These are phyloP conservation scores for Acacia concinna DNA, from an alignment of 331 rosid species.

Conservation along the genomic window DNA sequence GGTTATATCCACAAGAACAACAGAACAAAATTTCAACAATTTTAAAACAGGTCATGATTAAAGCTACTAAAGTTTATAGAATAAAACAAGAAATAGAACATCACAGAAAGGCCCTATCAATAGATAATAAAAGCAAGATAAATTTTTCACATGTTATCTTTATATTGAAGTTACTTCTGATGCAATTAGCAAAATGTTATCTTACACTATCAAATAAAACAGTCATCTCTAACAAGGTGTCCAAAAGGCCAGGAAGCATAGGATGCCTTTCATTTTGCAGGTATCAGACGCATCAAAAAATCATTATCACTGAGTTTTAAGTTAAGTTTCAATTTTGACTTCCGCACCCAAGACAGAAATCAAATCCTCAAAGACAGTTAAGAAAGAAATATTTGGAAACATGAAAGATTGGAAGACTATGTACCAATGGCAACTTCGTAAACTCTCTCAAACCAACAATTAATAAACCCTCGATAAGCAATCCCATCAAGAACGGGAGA, in stretches of 20 bases:
- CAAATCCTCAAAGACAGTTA: neutral
- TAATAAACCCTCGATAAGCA: neutral
- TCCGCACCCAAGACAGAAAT: neutral
- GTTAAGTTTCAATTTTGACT: neutral
- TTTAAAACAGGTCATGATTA: neutral
- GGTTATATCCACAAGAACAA: slow-evolving; percentile 34
- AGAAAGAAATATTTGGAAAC: neutral
- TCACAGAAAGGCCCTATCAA: neutral
- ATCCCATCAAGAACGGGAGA: neutral
- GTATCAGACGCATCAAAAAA: neutral
- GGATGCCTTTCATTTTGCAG: neutral
- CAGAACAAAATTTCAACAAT: slow-evolving; percentile 25
- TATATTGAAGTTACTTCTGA: neutral
- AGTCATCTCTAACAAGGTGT: neutral
- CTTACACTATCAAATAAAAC: neutral
- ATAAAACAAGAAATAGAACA: neutral
- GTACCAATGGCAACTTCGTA: neutral
- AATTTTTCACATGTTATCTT: neutral
- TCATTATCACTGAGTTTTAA: neutral
- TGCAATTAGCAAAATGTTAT: neutral
- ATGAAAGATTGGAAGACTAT: neutral
- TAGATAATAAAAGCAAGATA: neutral
- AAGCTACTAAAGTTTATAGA: neutral
- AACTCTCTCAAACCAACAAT: neutral
- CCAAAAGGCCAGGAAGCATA: neutral